These are phyloP conservation scores for Backusella australiensis DNA, from an alignment of 192 early-diverging fungal species.

Conservation along the genomic window DNA sequence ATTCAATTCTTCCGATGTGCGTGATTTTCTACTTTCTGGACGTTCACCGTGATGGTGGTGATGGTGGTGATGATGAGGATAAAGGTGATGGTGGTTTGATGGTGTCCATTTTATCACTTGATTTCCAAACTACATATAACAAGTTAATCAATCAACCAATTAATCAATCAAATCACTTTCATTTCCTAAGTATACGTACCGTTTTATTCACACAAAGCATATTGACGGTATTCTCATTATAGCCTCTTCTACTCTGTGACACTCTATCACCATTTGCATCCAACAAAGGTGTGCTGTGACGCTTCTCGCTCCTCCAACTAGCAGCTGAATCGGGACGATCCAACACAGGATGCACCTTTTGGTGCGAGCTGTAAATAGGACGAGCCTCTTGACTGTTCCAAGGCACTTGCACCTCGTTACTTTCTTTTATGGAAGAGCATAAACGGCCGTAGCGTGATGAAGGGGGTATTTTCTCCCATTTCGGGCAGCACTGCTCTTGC, in stretches of 20 bases:
- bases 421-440: background rate
- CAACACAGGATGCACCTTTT: constrained; percentile 7
- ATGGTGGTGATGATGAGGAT: background rate
- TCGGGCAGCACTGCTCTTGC: background rate
- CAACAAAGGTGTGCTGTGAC: background rate
- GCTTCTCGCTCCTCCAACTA: background rate
- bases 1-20: background rate
- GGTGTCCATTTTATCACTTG: constrained; percentile 16
- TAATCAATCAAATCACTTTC: no score
- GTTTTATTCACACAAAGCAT: background rate
- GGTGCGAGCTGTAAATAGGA: constrained; percentile 12
- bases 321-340: background rate
- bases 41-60: background rate
- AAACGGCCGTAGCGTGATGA: background rate
- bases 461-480: background rate
- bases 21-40: background rate
- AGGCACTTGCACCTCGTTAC: background rate
- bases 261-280: background rate
- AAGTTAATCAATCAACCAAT: background rate
- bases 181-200: background rate
- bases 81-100: background rate
- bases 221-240: background rate
- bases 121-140: background rate
- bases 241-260: background rate
- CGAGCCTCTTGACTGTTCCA: background rate